phyloP scores from a whole-genome alignment of 1,284 basidiomycete species.

The Inonotus hispidus region DNA sequence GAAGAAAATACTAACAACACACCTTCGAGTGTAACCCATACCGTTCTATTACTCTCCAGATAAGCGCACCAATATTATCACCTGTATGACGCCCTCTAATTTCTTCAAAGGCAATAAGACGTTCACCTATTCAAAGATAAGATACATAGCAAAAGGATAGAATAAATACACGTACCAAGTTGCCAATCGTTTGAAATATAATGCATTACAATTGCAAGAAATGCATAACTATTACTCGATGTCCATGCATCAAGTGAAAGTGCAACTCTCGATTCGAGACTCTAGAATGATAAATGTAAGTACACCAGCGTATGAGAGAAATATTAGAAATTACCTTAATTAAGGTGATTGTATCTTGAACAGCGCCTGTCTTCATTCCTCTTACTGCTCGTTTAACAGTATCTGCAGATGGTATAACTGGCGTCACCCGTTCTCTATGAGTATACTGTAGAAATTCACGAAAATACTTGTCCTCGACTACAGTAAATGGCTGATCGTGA shows the following conservation, averaged over 20 bases:
- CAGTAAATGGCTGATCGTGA: constrained; percentile 31
- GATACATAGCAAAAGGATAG: not conserved
- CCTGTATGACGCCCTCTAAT: constrained; percentile 18
- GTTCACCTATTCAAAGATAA: constrained; percentile 8
- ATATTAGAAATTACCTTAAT: constrained; percentile 11
- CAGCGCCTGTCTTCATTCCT: constrained; percentile 18
- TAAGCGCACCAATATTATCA: constrained; percentile 15
- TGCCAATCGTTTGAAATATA: constrained; percentile 24
- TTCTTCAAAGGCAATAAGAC: constrained; percentile 19
- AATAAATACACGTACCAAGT: not conserved
- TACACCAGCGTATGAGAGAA: not conserved
- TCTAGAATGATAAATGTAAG: constrained; percentile 14
- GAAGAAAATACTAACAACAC: not conserved
- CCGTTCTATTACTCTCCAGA: constrained; percentile 12
- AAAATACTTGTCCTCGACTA: constrained; percentile 29
- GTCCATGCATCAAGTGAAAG: constrained; percentile 32
- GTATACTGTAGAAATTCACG: constrained; percentile 23
- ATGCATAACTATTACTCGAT: constrained; percentile 28
- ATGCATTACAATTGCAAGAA: constrained; percentile 31
- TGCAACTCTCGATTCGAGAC: constrained; percentile 23
- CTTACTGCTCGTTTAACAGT: too few relatives aligned
- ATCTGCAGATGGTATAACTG: constrained; percentile 4
- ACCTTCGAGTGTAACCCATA: constrained; percentile 11
- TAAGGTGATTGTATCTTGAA: not conserved
- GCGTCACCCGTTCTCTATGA: not conserved